phyloP scores from a whole-genome alignment of 306 rosid genomes.

The Cajanus cajan region DNA sequence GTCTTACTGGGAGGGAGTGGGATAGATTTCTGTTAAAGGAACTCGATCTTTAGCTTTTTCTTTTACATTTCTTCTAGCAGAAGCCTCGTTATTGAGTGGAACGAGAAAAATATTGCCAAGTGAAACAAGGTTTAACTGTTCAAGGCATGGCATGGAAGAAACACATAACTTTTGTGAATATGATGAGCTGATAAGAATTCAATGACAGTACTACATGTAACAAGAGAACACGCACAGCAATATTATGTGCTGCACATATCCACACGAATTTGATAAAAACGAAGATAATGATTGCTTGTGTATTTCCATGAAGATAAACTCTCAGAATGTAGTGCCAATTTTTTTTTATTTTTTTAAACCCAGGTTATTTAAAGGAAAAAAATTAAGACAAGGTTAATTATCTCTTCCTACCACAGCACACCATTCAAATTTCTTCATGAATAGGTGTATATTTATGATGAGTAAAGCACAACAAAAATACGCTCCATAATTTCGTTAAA shows the following conservation, averaged over 20 bases:
- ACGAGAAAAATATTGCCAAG: not conserved
- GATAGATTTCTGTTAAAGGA: constrained; percentile 39
- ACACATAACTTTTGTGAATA: not conserved
- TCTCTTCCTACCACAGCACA: too few relatives aligned
- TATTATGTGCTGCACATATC: not conserved
- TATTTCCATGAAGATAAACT: not conserved
- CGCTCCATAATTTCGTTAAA: not conserved
- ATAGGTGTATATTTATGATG: not conserved
- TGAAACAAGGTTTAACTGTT: not conserved
- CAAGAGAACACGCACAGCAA: not conserved
- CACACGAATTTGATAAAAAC: not conserved
- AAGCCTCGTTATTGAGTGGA: constrained; percentile 43
- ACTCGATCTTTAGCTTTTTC: constrained; percentile 39
- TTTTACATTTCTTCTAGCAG: constrained; percentile 41
- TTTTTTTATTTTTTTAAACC: not conserved
- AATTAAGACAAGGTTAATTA: too few relatives aligned
- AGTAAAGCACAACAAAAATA: not conserved
- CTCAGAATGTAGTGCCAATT: not conserved
- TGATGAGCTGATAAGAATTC: not conserved
- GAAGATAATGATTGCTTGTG: not conserved
- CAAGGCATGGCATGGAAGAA: not conserved
- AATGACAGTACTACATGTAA: not conserved
- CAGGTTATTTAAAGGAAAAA: too few relatives aligned
- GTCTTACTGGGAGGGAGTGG: constrained; percentile 22
- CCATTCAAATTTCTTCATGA: too few relatives aligned